Percentiles rank a stretch among this genome's conserved stretches.
These are phyloP conservation scores for Talaromyces rugulosus DNA, from an alignment of 2,329 filamentous ascomycete species.

Conservation along the genomic window DNA sequence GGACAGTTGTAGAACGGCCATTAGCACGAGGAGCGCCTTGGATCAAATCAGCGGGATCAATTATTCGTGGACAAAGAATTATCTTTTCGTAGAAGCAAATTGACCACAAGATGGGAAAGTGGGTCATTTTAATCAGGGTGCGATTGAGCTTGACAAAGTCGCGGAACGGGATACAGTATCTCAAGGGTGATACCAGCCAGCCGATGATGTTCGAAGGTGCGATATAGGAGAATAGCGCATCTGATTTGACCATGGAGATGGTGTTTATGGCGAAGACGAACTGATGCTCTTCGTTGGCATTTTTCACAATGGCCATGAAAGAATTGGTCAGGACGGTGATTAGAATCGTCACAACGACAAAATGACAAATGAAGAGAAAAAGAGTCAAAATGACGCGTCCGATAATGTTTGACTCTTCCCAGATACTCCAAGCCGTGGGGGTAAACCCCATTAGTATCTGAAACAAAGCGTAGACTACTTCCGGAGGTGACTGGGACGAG, in stretches of 20 bases:
- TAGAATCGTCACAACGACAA: conserved; percentile 87
- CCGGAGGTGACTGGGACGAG: conserved; percentile 63
- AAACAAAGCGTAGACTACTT: conserved; percentile 85
- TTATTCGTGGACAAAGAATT: conserved; percentile 69
- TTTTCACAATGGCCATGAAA: conserved; percentile 91
- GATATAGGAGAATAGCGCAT: conserved; percentile 89
- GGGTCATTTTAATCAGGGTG: conserved; percentile 85
- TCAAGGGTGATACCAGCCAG: conserved; percentile 79
- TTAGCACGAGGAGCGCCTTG: conserved; percentile 59
- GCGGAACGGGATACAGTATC: conserved; percentile 74
- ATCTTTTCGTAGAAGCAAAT: conserved; percentile 86
- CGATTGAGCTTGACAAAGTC: conserved; percentile 83
- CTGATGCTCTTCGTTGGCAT: conserved; percentile 85
- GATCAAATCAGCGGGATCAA: conserved; percentile 81
- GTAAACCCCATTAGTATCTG: conserved; percentile 96
- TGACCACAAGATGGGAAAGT: conserved; percentile 78
- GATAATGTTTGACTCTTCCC: conserved; percentile 75
- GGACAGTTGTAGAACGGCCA: conserved; percentile 44
- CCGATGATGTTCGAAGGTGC: conserved; percentile 88
- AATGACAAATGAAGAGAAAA: conserved; percentile 93
- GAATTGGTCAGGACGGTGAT: conserved; percentile 96
- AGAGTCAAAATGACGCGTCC: conserved; percentile 72
- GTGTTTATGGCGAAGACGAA: conserved; percentile 96
- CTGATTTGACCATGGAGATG: conserved; percentile 98
- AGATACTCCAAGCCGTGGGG: conserved; percentile 86